These are phyloP conservation scores for Gossypium anomalum DNA, from an alignment of 345 rosid genomes.

Conservation along the genomic window DNA sequence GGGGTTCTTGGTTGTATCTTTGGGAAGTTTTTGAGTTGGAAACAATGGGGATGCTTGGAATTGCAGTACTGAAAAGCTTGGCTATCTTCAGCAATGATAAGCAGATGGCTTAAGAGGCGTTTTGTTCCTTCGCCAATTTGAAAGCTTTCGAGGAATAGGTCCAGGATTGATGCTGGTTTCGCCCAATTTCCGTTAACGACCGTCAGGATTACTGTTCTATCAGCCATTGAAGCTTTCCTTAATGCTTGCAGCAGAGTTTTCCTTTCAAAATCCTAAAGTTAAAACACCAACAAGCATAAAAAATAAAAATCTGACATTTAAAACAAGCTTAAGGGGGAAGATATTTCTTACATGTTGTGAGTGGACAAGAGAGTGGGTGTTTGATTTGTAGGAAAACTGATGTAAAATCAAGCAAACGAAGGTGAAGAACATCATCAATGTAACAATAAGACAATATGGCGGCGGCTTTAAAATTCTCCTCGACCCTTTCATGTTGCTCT, in stretches of 20 bases:
- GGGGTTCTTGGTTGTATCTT: slow-evolving; percentile 2
- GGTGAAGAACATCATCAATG: background rate
- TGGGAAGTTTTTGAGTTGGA: slow-evolving; percentile 15
- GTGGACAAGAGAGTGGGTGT: background rate
- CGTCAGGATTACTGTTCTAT: slow-evolving; percentile 40
- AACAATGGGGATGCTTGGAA: slow-evolving; percentile 39
- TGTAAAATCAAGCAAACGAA: background rate
- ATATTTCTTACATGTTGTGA: background rate
- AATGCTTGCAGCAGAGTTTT: slow-evolving; percentile 24
- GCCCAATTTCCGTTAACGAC: slow-evolving; percentile 41
- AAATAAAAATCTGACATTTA: background rate
- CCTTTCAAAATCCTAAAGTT: slow-evolving; percentile 13
- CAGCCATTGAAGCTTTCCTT: slow-evolving; percentile 28
- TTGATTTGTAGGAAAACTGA: background rate
- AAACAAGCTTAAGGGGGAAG: background rate
- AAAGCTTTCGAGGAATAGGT: slow-evolving; percentile 52
- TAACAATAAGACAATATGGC: slow-evolving; percentile 2
- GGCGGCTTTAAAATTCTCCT: background rate
- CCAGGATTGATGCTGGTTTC: slow-evolving; percentile 36
- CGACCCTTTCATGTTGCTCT: background rate
- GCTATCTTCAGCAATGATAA: slow-evolving; percentile 38
- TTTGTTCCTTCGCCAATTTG: slow-evolving; percentile 34
- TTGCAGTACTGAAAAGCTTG: slow-evolving; percentile 35
- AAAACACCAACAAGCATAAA: background rate
- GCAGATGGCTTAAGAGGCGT: slow-evolving; percentile 40